Evolutionary conservation across 2,329 filamentous ascomycete species (phyloP), one percentile per base, ranked within the genome.

Genomic region (Hypoxylon sp.): DNA sequence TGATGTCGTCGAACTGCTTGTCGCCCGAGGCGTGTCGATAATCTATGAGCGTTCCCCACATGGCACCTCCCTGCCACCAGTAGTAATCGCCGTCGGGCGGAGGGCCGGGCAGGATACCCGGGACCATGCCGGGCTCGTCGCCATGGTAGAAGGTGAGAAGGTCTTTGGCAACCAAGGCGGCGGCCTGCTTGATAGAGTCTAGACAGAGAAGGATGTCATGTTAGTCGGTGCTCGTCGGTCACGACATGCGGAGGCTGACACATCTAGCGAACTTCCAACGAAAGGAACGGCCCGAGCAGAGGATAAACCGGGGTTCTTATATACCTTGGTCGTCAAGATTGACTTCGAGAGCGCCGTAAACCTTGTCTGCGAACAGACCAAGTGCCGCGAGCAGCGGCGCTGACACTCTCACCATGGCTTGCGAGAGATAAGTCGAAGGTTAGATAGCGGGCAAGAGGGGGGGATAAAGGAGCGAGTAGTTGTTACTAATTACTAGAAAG

Each of bases 41-140:
- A 72, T 90, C 87, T 38, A 91, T 79, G 65, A 89, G 76, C 1
- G 86, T 83, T 61, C 87, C 85, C 80, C 88, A 89, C 75, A 91
- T 79, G 11, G 86, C 84, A 48, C 86, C 84, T 4, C 85, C 85
- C 70, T 91, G 85, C 88, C 88, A 91, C 88, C 88, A 91, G 78
- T 90, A 90, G 71, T 88, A 88, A 60, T 82, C 78, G 62, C 83
- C 83, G 63, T 74, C 72, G 31, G 77, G 63, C 9, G 83, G 83
- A 50, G 83, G 83, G 0, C 83, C 83, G 1, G 83, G 83, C 9
- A 86, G 72, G 64, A 84, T 85, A 27, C 83, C 83, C 6, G 83
- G 83, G 13, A 79, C 81, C 68, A 78, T 73, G 50, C 83, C 82
- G 1, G 79, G 74, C 55, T 76, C 66, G 63, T 83, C 81, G 55